Conservation (phyloP, 2,329 filamentous ascomycete genomes). For the Xylaria sp. region DNA sequence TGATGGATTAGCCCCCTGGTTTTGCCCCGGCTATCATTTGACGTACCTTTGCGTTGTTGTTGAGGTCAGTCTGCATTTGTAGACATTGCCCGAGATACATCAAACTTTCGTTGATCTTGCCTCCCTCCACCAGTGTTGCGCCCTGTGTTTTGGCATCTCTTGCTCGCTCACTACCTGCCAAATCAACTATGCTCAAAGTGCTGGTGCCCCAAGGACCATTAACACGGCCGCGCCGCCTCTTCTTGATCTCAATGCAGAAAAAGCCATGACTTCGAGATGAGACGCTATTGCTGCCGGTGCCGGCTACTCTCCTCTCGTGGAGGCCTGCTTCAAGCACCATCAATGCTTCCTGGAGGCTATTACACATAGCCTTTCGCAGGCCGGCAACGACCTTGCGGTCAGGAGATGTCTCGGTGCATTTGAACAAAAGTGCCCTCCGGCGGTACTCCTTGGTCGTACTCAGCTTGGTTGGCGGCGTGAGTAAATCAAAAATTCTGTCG, state of each 20-base stretch:
- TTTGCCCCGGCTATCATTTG: neutral
- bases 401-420: constrained; percentile 85
- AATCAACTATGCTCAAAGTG: constrained; percentile 86
- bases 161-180: constrained; percentile 93
- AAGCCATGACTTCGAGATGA: constrained; percentile 95
- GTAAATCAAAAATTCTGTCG: constrained; percentile 93
- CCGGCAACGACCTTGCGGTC: constrained; percentile 96
- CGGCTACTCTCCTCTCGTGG: constrained; percentile 85
- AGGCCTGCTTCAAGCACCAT: constrained; percentile 91
- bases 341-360: constrained; percentile 82
- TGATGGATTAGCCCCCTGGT: constrained; percentile 18
- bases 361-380: constrained; percentile 88
- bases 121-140: constrained; percentile 90
- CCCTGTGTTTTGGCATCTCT: constrained; percentile 94
- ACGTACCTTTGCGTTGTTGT: constrained; percentile 76
- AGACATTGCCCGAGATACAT: constrained; percentile 99
- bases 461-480: constrained; percentile 71
- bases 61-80: constrained; percentile 89
- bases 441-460: constrained; percentile 74
- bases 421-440: constrained; percentile 88
- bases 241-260: constrained; percentile 95
- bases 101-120: constrained; percentile 97
- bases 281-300: constrained; percentile 91
- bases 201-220: constrained; percentile 77
- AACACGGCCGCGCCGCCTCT: constrained; percentile 63